These are phyloP conservation scores for Botrytis hyacinthi DNA, from an alignment of 2,329 filamentous ascomycete species.

Conservation along the genomic window DNA sequence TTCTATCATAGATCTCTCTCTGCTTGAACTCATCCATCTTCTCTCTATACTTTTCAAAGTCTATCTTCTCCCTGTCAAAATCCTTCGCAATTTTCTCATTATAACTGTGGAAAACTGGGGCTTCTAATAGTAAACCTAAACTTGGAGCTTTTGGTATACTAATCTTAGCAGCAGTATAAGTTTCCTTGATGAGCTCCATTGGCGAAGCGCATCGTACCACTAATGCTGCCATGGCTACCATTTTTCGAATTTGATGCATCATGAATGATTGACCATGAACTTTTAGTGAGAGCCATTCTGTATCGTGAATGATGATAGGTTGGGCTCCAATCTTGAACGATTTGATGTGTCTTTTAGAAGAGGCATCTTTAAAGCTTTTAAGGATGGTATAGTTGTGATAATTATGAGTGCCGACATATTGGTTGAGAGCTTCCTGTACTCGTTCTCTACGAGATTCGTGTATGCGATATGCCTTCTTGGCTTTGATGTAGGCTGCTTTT, in stretches of 20 bases:
- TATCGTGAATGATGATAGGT: conserved; percentile 83
- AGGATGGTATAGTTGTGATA: conserved; percentile 98
- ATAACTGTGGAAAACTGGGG: conserved; percentile 88
- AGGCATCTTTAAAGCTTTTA: conserved; percentile 77
- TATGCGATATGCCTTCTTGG: conserved; percentile 83
- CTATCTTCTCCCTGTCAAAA: conserved; percentile 65
- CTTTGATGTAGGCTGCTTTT: conserved; percentile 76
- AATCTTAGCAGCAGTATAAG: conserved; percentile 69
- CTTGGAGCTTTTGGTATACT: conserved; percentile 93
- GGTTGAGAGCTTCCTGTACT: conserved; percentile 70
- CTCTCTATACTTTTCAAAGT: conserved; percentile 74
- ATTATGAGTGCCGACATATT: conserved; percentile 82
- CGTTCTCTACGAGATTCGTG: conserved; percentile 67
- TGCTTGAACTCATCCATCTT: conserved; percentile 89
- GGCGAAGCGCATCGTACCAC: conserved; percentile 81
- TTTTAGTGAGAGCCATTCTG: conserved; percentile 92
- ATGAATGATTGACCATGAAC: conserved; percentile 99
- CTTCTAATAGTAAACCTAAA: conserved; percentile 81
- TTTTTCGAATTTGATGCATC: conserved; percentile 99
- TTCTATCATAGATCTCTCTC: conserved; percentile 84
- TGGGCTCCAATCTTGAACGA: conserved; percentile 76
- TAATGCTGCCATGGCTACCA: conserved; percentile 90
- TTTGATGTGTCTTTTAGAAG: conserved; percentile 86
- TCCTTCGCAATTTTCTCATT: conserved; percentile 69
- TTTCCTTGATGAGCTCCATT: conserved; percentile 66